Evolutionary conservation across 2,329 filamentous ascomycete species (phyloP), one percentile per base, ranked within the genome.

Genomic region (Parastagonospora nodorum): DNA sequence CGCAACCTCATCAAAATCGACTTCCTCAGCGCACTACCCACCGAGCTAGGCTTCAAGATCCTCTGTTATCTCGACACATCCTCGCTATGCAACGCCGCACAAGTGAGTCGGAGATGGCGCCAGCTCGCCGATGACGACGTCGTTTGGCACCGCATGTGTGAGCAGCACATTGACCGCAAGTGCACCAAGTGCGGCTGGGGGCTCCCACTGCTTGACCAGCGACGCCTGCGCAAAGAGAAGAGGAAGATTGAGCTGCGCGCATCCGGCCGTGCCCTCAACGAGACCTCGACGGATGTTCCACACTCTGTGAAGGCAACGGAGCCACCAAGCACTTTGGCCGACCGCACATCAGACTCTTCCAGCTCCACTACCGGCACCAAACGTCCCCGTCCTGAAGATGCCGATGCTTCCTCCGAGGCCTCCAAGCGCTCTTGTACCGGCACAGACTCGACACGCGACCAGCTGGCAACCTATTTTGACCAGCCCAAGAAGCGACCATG

Each of bases 81-180:
- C 2, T 97, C 93, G 0, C 82, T 99, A 0, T 97, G 94, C 79
- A 96, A 96, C 73, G 93, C 94, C 1, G 91, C 94, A 0, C 92
- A 97, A 73, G 94, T 99, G 48, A 97, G 91, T 71, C 85, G 87
- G 51, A 83, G 88, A 63, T 99, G 94, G 94, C 84, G 90, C 55
- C 84, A 84, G 50, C 78, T 99, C 35, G 93, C 94, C n/a, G 94
- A 97, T 65, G 93, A 97, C 68, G 93, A 99, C 72, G 89, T 96
- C 8, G 93, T 99, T 4, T 99, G 94, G 94, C 90, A 97, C 69
- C 89, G 88, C 58, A 97, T 97, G 92, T 99, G 94, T 71, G 92
- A 96, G 74, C 93, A 97, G 70, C 92, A 96, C 73, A 95, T 97
- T 63, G 90, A 95, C 71, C 82, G 91, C 53, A 96, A 96, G 71